These are phyloP conservation scores for Botrytis deweyae DNA, from an alignment of 2,329 filamentous ascomycete genomes.

Conservation along the genomic window DNA sequence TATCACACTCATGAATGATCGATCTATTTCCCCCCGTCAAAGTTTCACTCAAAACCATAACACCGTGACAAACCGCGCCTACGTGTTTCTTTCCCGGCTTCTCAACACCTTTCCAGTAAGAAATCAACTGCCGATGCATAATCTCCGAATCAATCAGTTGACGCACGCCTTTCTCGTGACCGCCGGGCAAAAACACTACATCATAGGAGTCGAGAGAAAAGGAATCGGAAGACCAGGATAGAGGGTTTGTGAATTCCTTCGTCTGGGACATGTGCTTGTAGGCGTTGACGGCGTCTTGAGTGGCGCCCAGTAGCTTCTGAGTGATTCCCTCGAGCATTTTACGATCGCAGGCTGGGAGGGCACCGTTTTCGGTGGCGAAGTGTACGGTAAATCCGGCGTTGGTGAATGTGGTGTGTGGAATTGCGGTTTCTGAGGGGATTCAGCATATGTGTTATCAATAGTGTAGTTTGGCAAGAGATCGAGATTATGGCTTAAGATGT, in stretches of 20 bases:
- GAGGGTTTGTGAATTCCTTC: conserved; percentile 45
- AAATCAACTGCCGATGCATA: conserved; percentile 47
- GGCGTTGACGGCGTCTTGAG: conserved; percentile 42
- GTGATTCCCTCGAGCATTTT: conserved; percentile 51
- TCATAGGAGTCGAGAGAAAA: conserved; percentile 49
- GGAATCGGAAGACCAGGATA: conserved; percentile 46
- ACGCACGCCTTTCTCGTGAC: conserved; percentile 52
- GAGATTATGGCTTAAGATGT: background rate
- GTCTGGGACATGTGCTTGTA: conserved; percentile 48
- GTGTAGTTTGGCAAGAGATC: background rate
- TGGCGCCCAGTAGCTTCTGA: conserved; percentile 51
- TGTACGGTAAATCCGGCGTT: conserved; percentile 48
- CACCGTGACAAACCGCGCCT: conserved; percentile 53
- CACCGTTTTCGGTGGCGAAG: conserved; percentile 53
- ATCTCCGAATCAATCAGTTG: conserved; percentile 51
- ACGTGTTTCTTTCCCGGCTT: conserved; percentile 47
- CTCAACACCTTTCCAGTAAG: conserved; percentile 49
- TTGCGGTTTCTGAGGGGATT: conserved; percentile 46
- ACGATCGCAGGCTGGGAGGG: conserved; percentile 48
- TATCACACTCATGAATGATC: conserved; percentile 48
- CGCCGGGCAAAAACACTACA: conserved; percentile 52
- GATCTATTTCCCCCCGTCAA: conserved; percentile 40
- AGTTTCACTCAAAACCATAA: conserved; percentile 50
- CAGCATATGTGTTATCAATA: background rate
- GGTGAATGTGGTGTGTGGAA: conserved; percentile 50